phyloP scores from a whole-genome alignment of 1,139 yeast species.

The Nakaseomyces nivariensis region DNA sequence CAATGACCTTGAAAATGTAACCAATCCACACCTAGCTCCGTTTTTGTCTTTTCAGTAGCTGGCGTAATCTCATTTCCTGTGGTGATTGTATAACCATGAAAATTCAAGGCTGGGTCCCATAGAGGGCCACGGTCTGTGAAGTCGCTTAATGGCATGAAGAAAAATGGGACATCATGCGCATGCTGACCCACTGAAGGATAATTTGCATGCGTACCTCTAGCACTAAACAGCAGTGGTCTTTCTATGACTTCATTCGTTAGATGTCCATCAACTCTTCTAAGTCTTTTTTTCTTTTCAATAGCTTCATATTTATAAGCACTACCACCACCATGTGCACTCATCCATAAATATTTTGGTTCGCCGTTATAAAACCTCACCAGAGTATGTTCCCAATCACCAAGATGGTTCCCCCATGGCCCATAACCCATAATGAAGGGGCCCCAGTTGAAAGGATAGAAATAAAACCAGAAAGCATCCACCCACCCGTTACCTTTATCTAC shows the following conservation, averaged over 20 bases:
- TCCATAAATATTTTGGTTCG: conserved; percentile 84
- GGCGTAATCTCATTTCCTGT: conserved; percentile 38
- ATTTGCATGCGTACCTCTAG: conserved; percentile 95
- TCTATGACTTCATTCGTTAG: conserved; percentile 25
- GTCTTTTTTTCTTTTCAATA: conserved; percentile 52
- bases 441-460: conserved; percentile 83
- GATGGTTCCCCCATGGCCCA: conserved; percentile 95
- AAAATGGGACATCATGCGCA: conserved; percentile 78
- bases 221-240: conserved; percentile 75
- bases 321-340: conserved; percentile 98
- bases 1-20: conserved; percentile 70
- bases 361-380: conserved; percentile 77
- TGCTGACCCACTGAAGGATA: conserved; percentile 95
- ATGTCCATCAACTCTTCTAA: conserved; percentile 21
- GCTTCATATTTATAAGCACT: conserved; percentile 73
- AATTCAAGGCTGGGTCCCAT: conserved; percentile 86
- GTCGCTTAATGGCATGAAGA: conserved; percentile 74
- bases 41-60: background rate
- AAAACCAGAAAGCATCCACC: conserved; percentile 89
- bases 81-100: conserved; percentile 54
- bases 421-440: conserved; percentile 97
- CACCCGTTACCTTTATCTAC: conserved; percentile 91
- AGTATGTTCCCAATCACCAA: conserved; percentile 98
- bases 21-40: conserved; percentile 59
- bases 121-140: conserved; percentile 90